Base-by-base conservation (phyloP, 1,284 basidiomycete genomes). In the Mycena citricolor region DNA sequence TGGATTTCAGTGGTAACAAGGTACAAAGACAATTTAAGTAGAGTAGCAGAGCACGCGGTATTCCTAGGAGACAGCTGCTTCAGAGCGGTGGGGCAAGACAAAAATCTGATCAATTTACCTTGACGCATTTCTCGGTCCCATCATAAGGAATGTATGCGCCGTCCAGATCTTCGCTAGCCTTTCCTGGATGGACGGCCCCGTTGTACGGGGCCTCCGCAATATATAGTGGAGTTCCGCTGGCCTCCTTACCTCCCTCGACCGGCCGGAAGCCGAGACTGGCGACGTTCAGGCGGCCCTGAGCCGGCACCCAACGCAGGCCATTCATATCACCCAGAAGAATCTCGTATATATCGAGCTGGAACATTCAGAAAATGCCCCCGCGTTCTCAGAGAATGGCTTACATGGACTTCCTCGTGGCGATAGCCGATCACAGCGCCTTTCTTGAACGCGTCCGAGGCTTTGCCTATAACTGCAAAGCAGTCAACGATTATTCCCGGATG, bases 241-340 rank as follows among this genome's bases (percentile, higher is more conserved):
- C 67, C 57, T 87, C 85, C 29, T 64, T 68, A 2, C 86, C 86
- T 39, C 80, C 85, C 51, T 86, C 82, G 29, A 88, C 79, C 1
- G 82, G 81, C 6, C 55, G 63, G 24, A 64, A 65, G 30, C 72
- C 66, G 17, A 83, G 70, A 29, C 57, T 49, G 2, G 56, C 32
- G 23, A 77, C 42, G 46, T 77, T 67, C 46, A 86, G 54, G 4
- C 58, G 59, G 20, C 79, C 81, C 29, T 61, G 62, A 26, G 61
- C 55, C 40, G 69, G 54, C 1, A 83, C 76, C 85, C 85, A 89
- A 42, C 58, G 69, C 37, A 89, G 63, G 14, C 68, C 79, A 6
- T 62, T 64, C 51, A 70, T 65, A 57, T 86, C 69, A 4, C 81
- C 86, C n/a, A 86, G 64, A 22, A 88, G 77, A 32, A 88, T 71